A percentile compares a stretch with the other conserved stretches of the same genome.
phyloP scores from a whole-genome alignment of 1,284 basidiomycete genomes.

The Moesziomyces aphidis region DNA sequence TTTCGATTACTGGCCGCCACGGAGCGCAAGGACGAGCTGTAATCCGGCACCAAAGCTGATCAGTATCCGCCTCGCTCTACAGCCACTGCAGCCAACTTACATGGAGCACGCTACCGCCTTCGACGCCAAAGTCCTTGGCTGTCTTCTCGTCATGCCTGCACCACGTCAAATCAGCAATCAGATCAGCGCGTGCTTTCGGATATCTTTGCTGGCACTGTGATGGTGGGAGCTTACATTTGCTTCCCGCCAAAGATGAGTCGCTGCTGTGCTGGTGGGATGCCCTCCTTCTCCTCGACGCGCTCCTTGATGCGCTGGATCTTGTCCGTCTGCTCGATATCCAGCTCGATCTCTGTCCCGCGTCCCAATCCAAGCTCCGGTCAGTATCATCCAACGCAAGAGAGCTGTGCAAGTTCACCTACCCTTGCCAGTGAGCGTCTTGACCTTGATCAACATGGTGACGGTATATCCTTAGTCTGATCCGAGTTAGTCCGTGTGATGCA shows the following conservation, averaged over 20 bases:
- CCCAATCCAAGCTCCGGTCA: neutral
- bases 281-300: constrained; percentile 98
- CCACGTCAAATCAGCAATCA: neutral
- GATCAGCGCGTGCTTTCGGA: neutral
- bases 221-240: constrained; percentile 83
- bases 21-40: constrained; percentile 63
- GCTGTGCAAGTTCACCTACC: constrained; percentile 72
- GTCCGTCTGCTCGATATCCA: constrained; percentile 92
- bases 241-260: constrained; percentile 93
- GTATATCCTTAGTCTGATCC: too few species aligned
- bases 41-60: neutral
- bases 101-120: constrained; percentile 67
- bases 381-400: neutral
- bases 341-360: constrained; percentile 79
- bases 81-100: constrained; percentile 43
- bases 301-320: constrained; percentile 98
- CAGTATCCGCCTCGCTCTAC: neutral
- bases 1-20: constrained; percentile 36
- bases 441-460: constrained; percentile 64
- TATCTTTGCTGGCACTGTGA: neutral
- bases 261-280: constrained; percentile 96
- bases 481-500: too few species aligned
- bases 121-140: constrained; percentile 66
- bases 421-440: constrained; percentile 89
- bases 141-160: constrained; percentile 68